Evolutionary conservation across 371 early-diverging fungal genomes (phyloP), one percentile per base, ranked within the genome.

Genomic region (Rhizopus arrhizus): DNA sequence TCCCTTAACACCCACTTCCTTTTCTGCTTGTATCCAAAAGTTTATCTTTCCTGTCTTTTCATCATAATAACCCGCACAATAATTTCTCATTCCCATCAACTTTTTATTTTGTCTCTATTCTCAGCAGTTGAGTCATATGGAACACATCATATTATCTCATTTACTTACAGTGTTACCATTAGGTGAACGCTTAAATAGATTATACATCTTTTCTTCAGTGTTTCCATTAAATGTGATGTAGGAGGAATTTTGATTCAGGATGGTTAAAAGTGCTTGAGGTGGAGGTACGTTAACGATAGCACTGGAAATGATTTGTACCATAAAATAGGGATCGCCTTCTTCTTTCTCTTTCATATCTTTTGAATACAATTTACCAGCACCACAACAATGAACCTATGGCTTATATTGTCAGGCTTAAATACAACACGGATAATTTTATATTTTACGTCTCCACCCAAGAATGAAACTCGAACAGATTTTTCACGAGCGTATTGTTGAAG

Each of bases 381-480:
- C 93, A 61, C 86, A 81, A 64, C 89, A 89, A 62, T 94, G 94
- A 22, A 64, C 69, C 43, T 43, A 43, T 13, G 5, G 4, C 5
- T 15, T 5, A 10, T 40, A 56, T 65, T 15, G 32, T 22, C 9
- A 5, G 4, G n/a, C 40, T 32, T 31, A 46, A 5, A 32, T 31
- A 28, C 6, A 36, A 47, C 10, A 12, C 40, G 38, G 3, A 7
- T 35, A 54, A 22, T 22, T 22, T 22, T 22, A 22, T 22, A 22
- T 22, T 50, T 61, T 49, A 94, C 94, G 67, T 94, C 94, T 12
- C 94, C 94, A 15, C 86, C 84, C 12, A 93, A 71, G 65, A 93
- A 89, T 0, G 88, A 87, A 13, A 91, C 85, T 35, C 94, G 86
- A 49, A 90, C 76, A 38, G 76, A 73, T 53, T 80, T 80, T 43